A percentile compares a stretch with the other conserved stretches of the same genome.
These are phyloP conservation scores for Trichophyton verrucosum DNA, from an alignment of 2,329 filamentous ascomycete genomes.

Conservation along the genomic window DNA sequence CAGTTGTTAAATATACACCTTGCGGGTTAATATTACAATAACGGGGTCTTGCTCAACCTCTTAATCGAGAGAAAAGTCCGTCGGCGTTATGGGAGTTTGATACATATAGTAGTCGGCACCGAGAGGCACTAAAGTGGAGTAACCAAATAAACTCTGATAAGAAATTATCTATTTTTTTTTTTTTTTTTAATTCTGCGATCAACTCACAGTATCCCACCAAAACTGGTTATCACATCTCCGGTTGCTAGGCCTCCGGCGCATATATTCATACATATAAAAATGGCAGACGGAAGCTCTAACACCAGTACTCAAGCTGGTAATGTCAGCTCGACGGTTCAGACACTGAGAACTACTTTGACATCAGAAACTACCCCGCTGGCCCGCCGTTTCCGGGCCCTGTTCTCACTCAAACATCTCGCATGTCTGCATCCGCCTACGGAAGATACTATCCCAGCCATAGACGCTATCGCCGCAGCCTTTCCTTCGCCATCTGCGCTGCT, in stretches of 20 bases:
- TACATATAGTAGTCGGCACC: not conserved
- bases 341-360: constrained; percentile 57
- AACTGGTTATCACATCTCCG: not conserved
- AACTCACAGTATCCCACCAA: not conserved
- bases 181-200: not conserved
- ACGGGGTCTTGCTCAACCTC: not conserved
- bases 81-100: not conserved
- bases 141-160: not conserved
- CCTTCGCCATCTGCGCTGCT: constrained; percentile 73
- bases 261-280: not conserved
- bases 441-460: constrained; percentile 50
- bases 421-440: constrained; percentile 47
- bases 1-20: too few relatives aligned
- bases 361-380: constrained; percentile 73
- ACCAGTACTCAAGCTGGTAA: not conserved
- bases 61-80: not conserved
- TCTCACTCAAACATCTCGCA: constrained; percentile 91
- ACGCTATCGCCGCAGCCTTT: constrained; percentile 82
- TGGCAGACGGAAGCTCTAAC: not conserved
- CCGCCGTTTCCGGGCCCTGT: constrained; percentile 86
- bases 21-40: too few relatives aligned
- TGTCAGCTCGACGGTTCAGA: constrained; percentile 23
- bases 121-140: not conserved
- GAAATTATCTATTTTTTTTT: not conserved
- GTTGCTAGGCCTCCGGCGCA: not conserved